Base-by-base conservation (phyloP, 352 stramenopile genomes). In the Plasmopara halstedii region DNA sequence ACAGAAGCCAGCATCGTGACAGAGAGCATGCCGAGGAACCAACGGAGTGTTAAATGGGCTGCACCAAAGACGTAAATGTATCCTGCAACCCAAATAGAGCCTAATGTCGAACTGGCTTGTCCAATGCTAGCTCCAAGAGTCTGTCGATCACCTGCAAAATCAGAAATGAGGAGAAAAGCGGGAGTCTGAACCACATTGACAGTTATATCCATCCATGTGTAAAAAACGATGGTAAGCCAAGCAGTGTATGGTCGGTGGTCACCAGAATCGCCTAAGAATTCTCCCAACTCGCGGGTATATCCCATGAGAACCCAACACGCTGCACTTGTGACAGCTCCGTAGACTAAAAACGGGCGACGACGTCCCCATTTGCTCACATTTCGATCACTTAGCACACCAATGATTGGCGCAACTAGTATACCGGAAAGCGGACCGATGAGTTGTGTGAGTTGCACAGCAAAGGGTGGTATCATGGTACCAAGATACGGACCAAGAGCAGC, bases 181-280 rank as follows among this genome's bases (percentile, higher is more conserved):
- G 74, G 76, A 6, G 74, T 85, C 59, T 87, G 73, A 29, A 86
- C 74, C 13, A 87, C 63, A 53, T 90, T 90, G 22, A 87, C 71
- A 0, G 76, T 90, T 34, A 88, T 64, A 40, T 90, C 79, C 73
- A 88, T 90, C 76, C 73, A 90, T 19, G 73, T 76, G 57, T 90
- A 90, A 53, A 86, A 86, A 20, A 85, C 13, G 22, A 90, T 65
- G 15, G 69, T 82, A 42, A 90, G 55, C 27, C 66, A 48, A 6
- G 70, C 64, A 5, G 74, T 87, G 54, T 62, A 84, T n/a, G 59
- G 53, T 13, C 73, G 71, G 27, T 49, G 17, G 8, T 72, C 51
- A 1, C 59, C 69, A 0, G 56, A 56, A 42, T 90, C 76, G 19
- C 79, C 79, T 9, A 88, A 59, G 2, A 69, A 19, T 9, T 76